phyloP scores from a whole-genome alignment of 179 eudicot genomes.

The Pouteria campechiana region DNA sequence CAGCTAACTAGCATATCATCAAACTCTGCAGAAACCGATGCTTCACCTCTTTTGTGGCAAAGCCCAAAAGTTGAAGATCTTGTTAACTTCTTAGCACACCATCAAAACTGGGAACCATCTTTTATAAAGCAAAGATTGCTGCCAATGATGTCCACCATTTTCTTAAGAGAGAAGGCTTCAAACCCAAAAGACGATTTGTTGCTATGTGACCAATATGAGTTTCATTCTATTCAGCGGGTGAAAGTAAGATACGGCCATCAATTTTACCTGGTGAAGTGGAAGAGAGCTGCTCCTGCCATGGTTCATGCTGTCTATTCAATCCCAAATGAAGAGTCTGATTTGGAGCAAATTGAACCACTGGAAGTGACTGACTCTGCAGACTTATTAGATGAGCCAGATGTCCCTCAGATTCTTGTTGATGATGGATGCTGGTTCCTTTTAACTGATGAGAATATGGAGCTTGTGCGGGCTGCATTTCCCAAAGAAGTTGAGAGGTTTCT shows the following conservation, averaged over 20 bases:
- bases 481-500: slow-evolving; percentile 40
- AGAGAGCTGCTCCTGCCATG: slow-evolving; percentile 23
- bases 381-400: slow-evolving; percentile 45
- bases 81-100: slow-evolving; percentile 49
- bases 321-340: slow-evolving; percentile 23
- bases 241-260: slow-evolving; percentile 66
- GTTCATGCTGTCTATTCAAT: slow-evolving; percentile 9
- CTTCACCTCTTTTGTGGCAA: slow-evolving; percentile 43
- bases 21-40: slow-evolving; percentile 33
- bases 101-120: slow-evolving; percentile 82
- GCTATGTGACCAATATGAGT: slow-evolving; percentile 58
- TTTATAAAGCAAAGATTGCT: slow-evolving; percentile 59
- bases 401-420: slow-evolving; percentile 36
- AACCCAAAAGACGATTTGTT: slow-evolving; percentile 31
- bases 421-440: slow-evolving; percentile 44
- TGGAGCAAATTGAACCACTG: slow-evolving; percentile 13
- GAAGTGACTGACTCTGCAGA: slow-evolving; percentile 24
- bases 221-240: slow-evolving; percentile 69
- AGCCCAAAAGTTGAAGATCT: slow-evolving; percentile 59
- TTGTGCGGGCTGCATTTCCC: slow-evolving; percentile 71
- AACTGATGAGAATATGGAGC: slow-evolving; percentile 74
- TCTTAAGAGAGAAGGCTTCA: slow-evolving; percentile 57
- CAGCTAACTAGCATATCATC: too few species aligned
- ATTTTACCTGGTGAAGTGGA: slow-evolving; percentile 69
- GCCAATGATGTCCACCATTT: slow-evolving; percentile 77